Evolutionary conservation across 2,329 filamentous ascomycete species (phyloP).

Genomic region (Ceratocystis albifundus): DNA sequence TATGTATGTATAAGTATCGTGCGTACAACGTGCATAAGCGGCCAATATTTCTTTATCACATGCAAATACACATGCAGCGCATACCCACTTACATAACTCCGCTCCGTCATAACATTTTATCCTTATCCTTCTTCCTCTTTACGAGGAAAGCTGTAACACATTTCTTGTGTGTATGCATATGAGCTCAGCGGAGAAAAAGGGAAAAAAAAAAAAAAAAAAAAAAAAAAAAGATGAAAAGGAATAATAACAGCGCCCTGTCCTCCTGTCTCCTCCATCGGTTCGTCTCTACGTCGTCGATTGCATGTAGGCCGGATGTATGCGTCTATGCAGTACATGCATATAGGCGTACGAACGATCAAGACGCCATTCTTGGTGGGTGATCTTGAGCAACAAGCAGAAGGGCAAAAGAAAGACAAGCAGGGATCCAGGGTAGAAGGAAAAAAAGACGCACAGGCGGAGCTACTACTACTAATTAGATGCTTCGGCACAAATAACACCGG

Average conservation of each 20-base stretch:
- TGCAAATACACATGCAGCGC: background rate
- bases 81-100: background rate
- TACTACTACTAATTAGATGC: background rate
- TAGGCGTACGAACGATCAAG: too few species aligned
- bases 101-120: background rate
- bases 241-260: too few species aligned
- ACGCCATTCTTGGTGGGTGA: too few species aligned
- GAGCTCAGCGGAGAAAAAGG: background rate
- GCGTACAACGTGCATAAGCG: background rate
- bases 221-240: too few species aligned
- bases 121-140: too few species aligned
- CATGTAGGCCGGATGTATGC: too few species aligned
- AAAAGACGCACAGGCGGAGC: constrained; percentile 7
- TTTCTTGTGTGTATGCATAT: background rate
- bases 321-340: too few species aligned
- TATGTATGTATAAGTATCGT: background rate
- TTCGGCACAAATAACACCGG: constrained; percentile 13
- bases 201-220: background rate
- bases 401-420: too few species aligned
- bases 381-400: too few species aligned
- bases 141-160: background rate
- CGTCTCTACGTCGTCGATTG: too few species aligned
- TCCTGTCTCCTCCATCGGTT: too few species aligned
- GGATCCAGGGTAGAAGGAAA: background rate
- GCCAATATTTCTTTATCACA: background rate